Evolutionary conservation across 441 rosid species (phyloP), one percentile per base, ranked within the genome.

Genomic region (Gossypium schwendimanii): DNA sequence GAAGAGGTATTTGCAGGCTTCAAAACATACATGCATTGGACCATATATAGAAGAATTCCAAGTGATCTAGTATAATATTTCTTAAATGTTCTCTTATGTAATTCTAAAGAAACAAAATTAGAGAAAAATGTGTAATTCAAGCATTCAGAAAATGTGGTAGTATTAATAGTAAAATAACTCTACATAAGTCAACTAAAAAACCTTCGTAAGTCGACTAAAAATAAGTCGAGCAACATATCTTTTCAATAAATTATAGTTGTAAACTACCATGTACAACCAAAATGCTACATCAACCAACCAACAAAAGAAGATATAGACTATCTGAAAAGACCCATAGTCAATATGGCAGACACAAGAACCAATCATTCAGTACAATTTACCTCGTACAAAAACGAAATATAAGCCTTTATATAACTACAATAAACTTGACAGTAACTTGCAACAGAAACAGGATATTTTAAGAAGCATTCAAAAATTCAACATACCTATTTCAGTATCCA

Each of bases 401-500:
- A 24, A 65, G 15, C 52, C 6, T 17, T 63, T 45, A 45, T n/a
- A 45, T 4, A 15, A 28, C 15, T 4, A 31, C 17, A 44, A 68
- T 4, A 68, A 50, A 28, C 71, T 28, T 15, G 44, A 68, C 47
- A 50, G 31, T 68, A 68, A 68, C 24, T 52, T 50, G 26, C 71
- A 49, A 67, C 26, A 68, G 45, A 50, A 68, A 68, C 60, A 28
- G 60, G n/a, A 68, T 66, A 52, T 9, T 52, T 39, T 24, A 60
- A 71, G 74, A 31, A 71, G 31, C 18, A 24, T 41, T 45, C 3
- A 28, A 28, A 59, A 60, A 0, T 24, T 60, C 50, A 71, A 10
- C 75, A 62, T 75, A 92, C 98, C 94, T 78, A 86, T 84, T 75
- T 83, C 73, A 70, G 73, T 76, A 62, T 62, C 81, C 75, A 31